Base-by-base conservation (phyloP, 257 asterid genomes). In the Solanum rostratum region DNA sequence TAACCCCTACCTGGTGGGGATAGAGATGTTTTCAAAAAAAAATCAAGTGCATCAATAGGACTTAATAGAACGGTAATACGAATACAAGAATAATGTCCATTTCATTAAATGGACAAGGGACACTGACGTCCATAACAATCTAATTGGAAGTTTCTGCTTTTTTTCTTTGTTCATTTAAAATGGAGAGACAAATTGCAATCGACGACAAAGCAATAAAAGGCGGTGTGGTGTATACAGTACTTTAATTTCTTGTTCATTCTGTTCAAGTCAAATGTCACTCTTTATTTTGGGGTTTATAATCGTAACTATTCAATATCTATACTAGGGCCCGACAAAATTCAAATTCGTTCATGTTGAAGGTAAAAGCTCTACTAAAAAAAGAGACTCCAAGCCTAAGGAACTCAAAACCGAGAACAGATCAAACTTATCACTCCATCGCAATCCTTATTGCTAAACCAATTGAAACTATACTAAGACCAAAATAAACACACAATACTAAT, bases 271-370 rank as follows among this genome's bases (percentile, higher is more conserved):
- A 8, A 9, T 20, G 14, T 1, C 20, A 57, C 3, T 57, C 3
- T 57, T 57, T 20, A 9, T 55, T 20, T n/a, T n/a, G 20, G 9
- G 14, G 3, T 9, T 57, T 20, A 20, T 0, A 12, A 20, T 55
- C 0, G 3, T 57, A 5, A 3, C 0, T 55, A 6, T 20, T 8
- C 13, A 2, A 55, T 55, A 55, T 57, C 6, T 55, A 55, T 55
- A 55, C 8, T 20, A 55, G n/a, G 1, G 1, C 3, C 3, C 1
- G 29, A 57, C 0, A 9, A 55, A 54, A 57, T n/a, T 57, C 2
- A 57, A 13, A 57, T 57, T 57, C 1, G 0, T 13, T 0, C 24
- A 19, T 24, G 0, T 55, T 1, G 5, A 0, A 54, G 2, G 2
- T 20, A 55, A 54, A 54, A 20, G 13, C 9, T 0, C 9, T 24